Conservation (phyloP, 148 eudicot species). For the Nyssa sinensis region DNA sequence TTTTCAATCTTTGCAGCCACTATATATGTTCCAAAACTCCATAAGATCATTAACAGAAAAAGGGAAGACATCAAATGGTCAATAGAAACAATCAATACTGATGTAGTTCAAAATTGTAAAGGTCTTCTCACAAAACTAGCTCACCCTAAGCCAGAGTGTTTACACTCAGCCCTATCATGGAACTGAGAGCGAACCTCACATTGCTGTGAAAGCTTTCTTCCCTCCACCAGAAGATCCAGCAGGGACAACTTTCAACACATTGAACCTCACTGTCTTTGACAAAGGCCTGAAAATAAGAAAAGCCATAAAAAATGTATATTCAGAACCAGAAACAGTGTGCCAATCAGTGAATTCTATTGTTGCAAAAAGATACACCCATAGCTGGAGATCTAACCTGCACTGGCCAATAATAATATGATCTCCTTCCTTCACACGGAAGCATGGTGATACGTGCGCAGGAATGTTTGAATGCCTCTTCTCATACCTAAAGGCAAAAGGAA, state of each 20-base stretch:
- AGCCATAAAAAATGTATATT: background rate
- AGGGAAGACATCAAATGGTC: background rate
- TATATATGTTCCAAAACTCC: background rate
- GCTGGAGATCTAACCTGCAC: constrained; percentile 18
- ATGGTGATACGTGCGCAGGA: constrained; percentile 26
- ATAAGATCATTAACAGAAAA: background rate
- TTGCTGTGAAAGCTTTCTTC: constrained; percentile 24
- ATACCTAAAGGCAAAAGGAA: constrained; percentile 8
- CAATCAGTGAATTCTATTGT: background rate
- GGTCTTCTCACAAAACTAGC: background rate
- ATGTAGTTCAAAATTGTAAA: background rate
- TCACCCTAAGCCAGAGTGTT: background rate
- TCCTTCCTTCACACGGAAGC: constrained; percentile 32
- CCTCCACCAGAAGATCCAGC: constrained; percentile 29
- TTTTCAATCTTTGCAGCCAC: background rate
- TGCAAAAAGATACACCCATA: background rate
- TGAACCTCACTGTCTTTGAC: constrained; percentile 28
- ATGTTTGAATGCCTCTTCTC: constrained; percentile 34
- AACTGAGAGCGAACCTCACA: constrained; percentile 1
- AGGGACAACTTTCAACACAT: constrained; percentile 27
- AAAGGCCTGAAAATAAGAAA: constrained; percentile 21
- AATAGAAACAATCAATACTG: background rate
- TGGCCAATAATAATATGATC: constrained; percentile 25
- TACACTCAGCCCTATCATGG: background rate
- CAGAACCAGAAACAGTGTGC: background rate